Conservation (phyloP, 108 stramenopile genomes). For the Nitzschia sp. region DNA sequence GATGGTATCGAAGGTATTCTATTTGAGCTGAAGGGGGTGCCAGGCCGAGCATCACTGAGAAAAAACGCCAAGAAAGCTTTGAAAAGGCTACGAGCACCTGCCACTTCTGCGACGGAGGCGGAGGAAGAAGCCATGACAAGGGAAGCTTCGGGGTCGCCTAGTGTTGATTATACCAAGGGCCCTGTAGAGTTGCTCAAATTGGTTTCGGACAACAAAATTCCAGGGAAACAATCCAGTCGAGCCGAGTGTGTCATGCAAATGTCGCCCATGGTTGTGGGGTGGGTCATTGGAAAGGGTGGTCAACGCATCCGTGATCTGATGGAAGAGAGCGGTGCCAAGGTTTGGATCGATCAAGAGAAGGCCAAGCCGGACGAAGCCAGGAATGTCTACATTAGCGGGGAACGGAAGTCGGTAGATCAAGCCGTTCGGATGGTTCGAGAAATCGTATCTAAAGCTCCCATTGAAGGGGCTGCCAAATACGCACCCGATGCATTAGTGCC, state of each 20-base stretch:
- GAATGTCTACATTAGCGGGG: slow-evolving; percentile 87
- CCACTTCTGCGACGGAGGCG: slow-evolving; percentile 18
- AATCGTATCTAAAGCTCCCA: slow-evolving; percentile 73
- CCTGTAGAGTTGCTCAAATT: slow-evolving; percentile 17
- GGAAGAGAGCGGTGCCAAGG: slow-evolving; percentile 87
- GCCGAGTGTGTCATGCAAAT: slow-evolving; percentile 29
- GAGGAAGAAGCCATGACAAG: slow-evolving; percentile 18
- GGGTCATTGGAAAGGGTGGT: slow-evolving; percentile 91
- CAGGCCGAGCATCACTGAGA: slow-evolving; percentile 78
- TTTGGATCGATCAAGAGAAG: slow-evolving; percentile 93
- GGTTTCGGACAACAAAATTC: slow-evolving; percentile 15
- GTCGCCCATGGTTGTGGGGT: slow-evolving; percentile 75
- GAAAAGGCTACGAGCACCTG: slow-evolving; percentile 56
- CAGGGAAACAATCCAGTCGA: slow-evolving; percentile 17
- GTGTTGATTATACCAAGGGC: neutral
- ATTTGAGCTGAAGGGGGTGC: slow-evolving; percentile 75
- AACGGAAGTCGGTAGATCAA: slow-evolving; percentile 62
- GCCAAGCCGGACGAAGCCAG: slow-evolving; percentile 70
- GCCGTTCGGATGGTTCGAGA: slow-evolving; percentile 80
- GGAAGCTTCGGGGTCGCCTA: neutral
- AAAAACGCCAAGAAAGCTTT: slow-evolving; percentile 92
- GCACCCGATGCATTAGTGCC: neutral
- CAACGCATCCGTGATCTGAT: slow-evolving; percentile 87
- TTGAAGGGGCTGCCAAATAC: slow-evolving; percentile 35
- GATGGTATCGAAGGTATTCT: slow-evolving; percentile 78